These are phyloP conservation scores for Pyrenopolyporus hunteri DNA, from an alignment of 495 filamentous ascomycete species.

Conservation along the genomic window DNA sequence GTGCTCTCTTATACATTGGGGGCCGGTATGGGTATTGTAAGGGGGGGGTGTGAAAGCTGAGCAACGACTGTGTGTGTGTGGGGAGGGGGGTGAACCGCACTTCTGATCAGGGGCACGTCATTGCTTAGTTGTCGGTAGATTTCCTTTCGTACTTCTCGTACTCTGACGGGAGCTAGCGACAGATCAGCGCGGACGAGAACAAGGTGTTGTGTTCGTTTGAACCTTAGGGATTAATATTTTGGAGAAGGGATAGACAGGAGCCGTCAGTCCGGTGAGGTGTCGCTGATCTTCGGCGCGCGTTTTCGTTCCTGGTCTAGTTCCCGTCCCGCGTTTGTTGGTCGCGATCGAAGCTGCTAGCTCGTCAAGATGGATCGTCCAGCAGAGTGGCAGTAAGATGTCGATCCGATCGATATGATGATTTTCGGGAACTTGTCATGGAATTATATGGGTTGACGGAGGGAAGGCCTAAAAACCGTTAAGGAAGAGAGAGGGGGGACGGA, in stretches of 20 bases:
- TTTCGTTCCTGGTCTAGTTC: slow-evolving; percentile 33
- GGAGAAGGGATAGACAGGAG: too few species aligned
- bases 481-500: neutral
- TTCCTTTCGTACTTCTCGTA: neutral
- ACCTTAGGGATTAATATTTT: slow-evolving; percentile 20
- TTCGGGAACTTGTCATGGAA: neutral
- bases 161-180: slow-evolving; percentile 9
- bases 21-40: slow-evolving; percentile 21
- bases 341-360: slow-evolving; percentile 19
- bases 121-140: slow-evolving; percentile 21
- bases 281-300: slow-evolving; percentile 20
- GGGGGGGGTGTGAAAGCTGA: neutral
- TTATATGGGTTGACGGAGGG: neutral
- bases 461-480: neutral
- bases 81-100: slow-evolving; percentile 29
- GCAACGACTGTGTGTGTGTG: too few species aligned
- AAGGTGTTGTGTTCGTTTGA: slow-evolving; percentile 14
- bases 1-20: slow-evolving; percentile 25
- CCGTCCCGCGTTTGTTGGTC: slow-evolving; percentile 25
- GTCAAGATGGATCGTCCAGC: neutral
- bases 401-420: slow-evolving; percentile 9
- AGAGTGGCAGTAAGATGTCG: slow-evolving; percentile 3
- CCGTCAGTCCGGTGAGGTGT: slow-evolving; percentile 8
- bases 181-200: slow-evolving; percentile 27
- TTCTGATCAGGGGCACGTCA: slow-evolving; percentile 37